phyloP scores from a whole-genome alignment of 352 stramenopile genomes.

The Globisporangium radiosum region DNA sequence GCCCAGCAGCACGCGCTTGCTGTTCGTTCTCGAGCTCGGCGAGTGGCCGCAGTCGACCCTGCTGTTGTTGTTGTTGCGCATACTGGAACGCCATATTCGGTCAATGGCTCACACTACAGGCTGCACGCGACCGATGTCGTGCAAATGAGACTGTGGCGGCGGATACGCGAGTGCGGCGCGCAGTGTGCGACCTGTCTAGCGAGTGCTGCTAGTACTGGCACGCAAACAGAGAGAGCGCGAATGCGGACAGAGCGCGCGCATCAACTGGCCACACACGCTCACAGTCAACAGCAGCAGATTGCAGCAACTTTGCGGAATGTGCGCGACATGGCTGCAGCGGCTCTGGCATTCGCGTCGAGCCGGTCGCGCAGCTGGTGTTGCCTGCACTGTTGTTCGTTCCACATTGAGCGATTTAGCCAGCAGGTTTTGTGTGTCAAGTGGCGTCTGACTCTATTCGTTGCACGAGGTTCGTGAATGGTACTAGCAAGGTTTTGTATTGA shows the following conservation, averaged over 20 bases:
- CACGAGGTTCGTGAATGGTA: too few species aligned
- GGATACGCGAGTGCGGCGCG: not conserved
- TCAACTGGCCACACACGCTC: not conserved
- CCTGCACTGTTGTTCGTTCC: not conserved
- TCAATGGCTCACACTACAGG: not conserved
- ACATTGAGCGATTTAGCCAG: not conserved
- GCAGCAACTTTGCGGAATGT: not conserved
- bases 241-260: not conserved
- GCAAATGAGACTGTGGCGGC: not conserved
- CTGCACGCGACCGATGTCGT: not conserved
- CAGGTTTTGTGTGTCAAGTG: not conserved
- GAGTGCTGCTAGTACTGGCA: too few species aligned
- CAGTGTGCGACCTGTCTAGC: too few species aligned
- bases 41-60: conserved; percentile 5
- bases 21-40: conserved; percentile 40
- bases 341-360: not conserved
- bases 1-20: conserved; percentile 42
- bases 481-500: too few species aligned
- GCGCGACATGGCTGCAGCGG: not conserved
- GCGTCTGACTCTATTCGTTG: too few species aligned
- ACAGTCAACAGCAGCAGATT: not conserved
- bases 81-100: not conserved
- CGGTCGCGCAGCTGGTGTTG: not conserved
- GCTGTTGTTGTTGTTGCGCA: not conserved
- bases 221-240: not conserved